These are phyloP conservation scores for Wickerhamiella hasegawae DNA, from an alignment of 805 yeast species.

Conservation along the genomic window DNA sequence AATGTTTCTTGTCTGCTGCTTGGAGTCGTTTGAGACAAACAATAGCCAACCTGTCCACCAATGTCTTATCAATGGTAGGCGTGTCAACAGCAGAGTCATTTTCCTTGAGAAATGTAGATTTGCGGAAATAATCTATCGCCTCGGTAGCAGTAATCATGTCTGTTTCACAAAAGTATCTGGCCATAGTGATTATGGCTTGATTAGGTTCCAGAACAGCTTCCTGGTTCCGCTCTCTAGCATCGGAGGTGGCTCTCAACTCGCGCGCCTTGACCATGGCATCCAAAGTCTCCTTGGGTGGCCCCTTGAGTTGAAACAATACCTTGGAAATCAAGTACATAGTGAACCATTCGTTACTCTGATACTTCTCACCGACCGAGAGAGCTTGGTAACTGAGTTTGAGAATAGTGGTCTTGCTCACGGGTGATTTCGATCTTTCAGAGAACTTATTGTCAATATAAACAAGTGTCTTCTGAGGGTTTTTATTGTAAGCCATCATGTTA, in stretches of 20 bases:
- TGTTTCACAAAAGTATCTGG: constrained; percentile 17
- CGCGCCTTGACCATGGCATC: constrained; percentile 25
- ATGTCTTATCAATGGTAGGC: background rate
- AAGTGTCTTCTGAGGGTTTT: constrained; percentile 32
- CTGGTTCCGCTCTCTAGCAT: constrained; percentile 5
- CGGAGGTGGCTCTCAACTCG: constrained; percentile 1
- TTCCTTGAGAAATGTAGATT: background rate
- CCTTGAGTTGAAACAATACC: constrained; percentile 34
- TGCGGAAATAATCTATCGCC: constrained; percentile 2
- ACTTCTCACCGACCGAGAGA: constrained; percentile 31
- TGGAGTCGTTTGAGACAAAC: constrained; percentile 32
- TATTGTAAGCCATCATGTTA: constrained; percentile 32
- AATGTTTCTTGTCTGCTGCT: constrained; percentile 56
- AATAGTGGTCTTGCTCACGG: constrained; percentile 7
- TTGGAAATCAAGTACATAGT: constrained; percentile 43
- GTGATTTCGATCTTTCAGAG: constrained; percentile 6
- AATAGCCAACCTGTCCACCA: background rate
- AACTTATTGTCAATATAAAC: constrained; percentile 18
- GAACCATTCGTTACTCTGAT: constrained; percentile 41
- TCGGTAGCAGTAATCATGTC: constrained; percentile 10
- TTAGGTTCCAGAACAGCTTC: constrained; percentile 3
- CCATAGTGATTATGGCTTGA: constrained; percentile 25
- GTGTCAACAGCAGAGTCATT: background rate
- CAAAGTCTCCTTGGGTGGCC: constrained; percentile 23
- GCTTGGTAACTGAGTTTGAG: constrained; percentile 29